These are phyloP conservation scores for Sphagnum fallax DNA, from an alignment of 228 moss, liverwort and hornwort genomes.

Conservation along the genomic window DNA sequence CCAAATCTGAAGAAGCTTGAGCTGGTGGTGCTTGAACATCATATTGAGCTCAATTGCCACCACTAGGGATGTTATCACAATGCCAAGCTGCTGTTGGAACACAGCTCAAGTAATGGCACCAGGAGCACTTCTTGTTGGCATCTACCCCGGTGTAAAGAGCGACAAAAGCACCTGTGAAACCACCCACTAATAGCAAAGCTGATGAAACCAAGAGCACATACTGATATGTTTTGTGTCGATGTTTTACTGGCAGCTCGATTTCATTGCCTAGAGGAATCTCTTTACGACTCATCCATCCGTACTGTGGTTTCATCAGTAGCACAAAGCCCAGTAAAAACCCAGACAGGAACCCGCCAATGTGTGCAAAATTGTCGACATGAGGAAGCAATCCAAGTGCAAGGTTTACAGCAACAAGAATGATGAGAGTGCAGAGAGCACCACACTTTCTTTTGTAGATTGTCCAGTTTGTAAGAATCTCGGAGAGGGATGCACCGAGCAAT, in stretches of 20 bases:
- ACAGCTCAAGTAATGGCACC: slow-evolving; percentile 91
- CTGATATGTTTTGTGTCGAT: slow-evolving; percentile 43
- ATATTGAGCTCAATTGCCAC: not conserved
- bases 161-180: slow-evolving; percentile 43
- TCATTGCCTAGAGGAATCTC: slow-evolving; percentile 21
- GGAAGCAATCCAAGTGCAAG: slow-evolving; percentile 88
- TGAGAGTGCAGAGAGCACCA: slow-evolving; percentile 43
- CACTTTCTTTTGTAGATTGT: slow-evolving; percentile 56
- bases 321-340: slow-evolving; percentile 77
- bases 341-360: slow-evolving; percentile 73
- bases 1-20: too few species aligned
- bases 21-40: not conserved
- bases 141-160: slow-evolving; percentile 43
- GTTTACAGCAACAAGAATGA: slow-evolving; percentile 51
- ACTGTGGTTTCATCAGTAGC: slow-evolving; percentile 51
- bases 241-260: slow-evolving; percentile 30
- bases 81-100: slow-evolving; percentile 68
- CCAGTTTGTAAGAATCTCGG: slow-evolving; percentile 92
- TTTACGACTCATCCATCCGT: slow-evolving; percentile 33
- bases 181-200: slow-evolving; percentile 34
- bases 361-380: slow-evolving; percentile 84
- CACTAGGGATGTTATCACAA: slow-evolving; percentile 18
- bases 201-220: slow-evolving; percentile 40
- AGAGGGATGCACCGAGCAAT: slow-evolving; percentile 66
- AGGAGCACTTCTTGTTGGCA: slow-evolving; percentile 40